A percentile compares a stretch with the other conserved stretches of the same genome.
Evolutionary conservation across 495 filamentous ascomycete species (phyloP).

Genomic region (Barbatosphaeria neglecta): DNA sequence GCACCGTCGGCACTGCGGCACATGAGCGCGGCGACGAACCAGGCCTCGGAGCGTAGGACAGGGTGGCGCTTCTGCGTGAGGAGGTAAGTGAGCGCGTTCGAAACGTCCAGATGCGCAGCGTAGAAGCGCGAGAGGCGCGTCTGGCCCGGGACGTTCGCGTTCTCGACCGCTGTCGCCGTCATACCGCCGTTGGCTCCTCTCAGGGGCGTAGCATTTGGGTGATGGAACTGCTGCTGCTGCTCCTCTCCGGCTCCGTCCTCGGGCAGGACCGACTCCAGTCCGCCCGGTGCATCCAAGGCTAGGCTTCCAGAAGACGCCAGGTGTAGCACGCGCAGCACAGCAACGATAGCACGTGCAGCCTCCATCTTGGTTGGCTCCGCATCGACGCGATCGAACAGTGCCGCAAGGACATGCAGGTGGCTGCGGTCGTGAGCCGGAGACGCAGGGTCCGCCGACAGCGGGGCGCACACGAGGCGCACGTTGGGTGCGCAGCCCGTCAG

Average conservation of each 20-base stretch:
- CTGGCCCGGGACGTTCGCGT: background rate
- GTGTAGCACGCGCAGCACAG: slow-evolving; percentile 50
- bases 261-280: background rate
- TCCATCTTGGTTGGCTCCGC: slow-evolving; percentile 61
- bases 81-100: slow-evolving; percentile 47
- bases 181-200: background rate
- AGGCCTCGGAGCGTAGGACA: slow-evolving; percentile 56
- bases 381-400: slow-evolving; percentile 46
- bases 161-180: slow-evolving; percentile 7
- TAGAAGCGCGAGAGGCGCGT: slow-evolving; percentile 39
- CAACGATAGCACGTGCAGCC: slow-evolving; percentile 53
- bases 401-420: slow-evolving; percentile 50
- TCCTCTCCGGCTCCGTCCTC: background rate
- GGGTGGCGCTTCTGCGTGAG: slow-evolving; percentile 58
- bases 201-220: background rate
- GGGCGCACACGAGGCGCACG: slow-evolving; percentile 35
- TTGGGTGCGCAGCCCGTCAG: slow-evolving; percentile 47
- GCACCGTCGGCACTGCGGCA: slow-evolving; percentile 38
- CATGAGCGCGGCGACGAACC: slow-evolving; percentile 68
- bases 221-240: background rate
- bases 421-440: slow-evolving; percentile 30
- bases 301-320: slow-evolving; percentile 4
- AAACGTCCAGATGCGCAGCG: slow-evolving; percentile 34
- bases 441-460: slow-evolving; percentile 23
- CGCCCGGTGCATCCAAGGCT: background rate